Evolutionary conservation across 2,329 filamentous ascomycete genomes (phyloP), one percentile per base, ranked within the genome.

Genomic region (Fusarium anthophilum): DNA sequence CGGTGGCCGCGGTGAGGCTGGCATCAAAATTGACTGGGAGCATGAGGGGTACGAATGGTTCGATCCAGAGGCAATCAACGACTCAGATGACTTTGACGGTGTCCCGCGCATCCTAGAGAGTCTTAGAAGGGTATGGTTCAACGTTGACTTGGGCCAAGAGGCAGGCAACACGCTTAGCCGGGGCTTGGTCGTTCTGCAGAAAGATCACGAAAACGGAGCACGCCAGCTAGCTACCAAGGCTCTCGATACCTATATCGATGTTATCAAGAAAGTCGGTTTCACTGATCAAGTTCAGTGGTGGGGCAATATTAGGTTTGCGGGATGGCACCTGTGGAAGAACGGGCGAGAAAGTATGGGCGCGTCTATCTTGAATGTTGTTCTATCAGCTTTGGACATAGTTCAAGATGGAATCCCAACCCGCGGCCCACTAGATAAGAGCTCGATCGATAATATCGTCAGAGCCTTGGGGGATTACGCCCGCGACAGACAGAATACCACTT

Each of bases 291-390:
- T 85, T 2, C 80, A 79, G 12, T 91, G 89, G 86, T 93, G 90
- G 90, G 80, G 79, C 32, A 85, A 84, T 35, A 78, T 88, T n/a
- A 84, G 88, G 20, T 86, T 88, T 82, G 85, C 84, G 5, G 88
- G 86, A 6, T 93, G 91, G 88, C 88, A 92, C 78, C 81, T 93
- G 3, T 90, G 88, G 80, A 91, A 91, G 76, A 90, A 91, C 61
- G 89, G 90, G 0, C 86, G 90, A n/a, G 89, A 91, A 70, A 91
- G 87, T 78, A 93, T 93, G 90, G 87, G 87, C 2, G 87, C 90
- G 1, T 87, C 90, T 3, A 90, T 92, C 35, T 82, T 89, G 44
- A 84, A 81, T 51, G 84, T 83, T 17, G 66, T 91, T 15, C 79
- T 90, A 10, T 81, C 82, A 18, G 84, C 84, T 7, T 81, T 92